Evolutionary conservation across 1,139 yeast species (phyloP).

Genomic region (Torulaspora pretoriensis): DNA sequence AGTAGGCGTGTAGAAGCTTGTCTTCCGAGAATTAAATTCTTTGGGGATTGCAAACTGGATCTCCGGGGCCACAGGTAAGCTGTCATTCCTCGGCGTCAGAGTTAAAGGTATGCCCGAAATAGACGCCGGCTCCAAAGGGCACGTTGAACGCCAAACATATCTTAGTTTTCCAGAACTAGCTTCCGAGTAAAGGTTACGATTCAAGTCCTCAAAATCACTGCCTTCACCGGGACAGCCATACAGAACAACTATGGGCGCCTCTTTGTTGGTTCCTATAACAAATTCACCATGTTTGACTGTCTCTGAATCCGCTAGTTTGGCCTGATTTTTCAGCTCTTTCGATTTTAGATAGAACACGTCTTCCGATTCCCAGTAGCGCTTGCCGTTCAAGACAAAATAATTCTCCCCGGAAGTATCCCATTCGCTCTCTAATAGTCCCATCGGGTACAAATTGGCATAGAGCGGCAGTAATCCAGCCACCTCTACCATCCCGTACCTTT

Average conservation of each 20-base stretch:
- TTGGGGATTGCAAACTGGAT: constrained; percentile 15
- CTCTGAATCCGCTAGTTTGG: constrained; percentile 17
- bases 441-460: constrained; percentile 22
- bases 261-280: constrained; percentile 24
- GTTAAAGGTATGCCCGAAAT: constrained; percentile 15
- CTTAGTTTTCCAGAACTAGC: constrained; percentile 63
- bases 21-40: constrained; percentile 11
- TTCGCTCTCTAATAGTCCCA: constrained; percentile 15
- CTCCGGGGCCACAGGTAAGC: constrained; percentile 9
- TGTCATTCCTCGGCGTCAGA: constrained; percentile 17
- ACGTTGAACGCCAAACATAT: constrained; percentile 69
- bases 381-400: constrained; percentile 28
- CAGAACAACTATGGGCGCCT: constrained; percentile 40
- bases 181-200: constrained; percentile 54
- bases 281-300: constrained; percentile 18
- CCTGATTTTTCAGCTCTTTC: constrained; percentile 27
- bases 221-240: constrained; percentile 52
- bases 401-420: constrained; percentile 17
- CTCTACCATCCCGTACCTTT: constrained; percentile 8
- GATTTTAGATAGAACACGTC: constrained; percentile 34
- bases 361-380: constrained; percentile 26
- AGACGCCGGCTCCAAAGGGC: constrained; percentile 13
- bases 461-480: constrained; percentile 16
- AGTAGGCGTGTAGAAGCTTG: constrained; percentile 12
- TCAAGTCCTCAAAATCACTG: constrained; percentile 50